A percentile compares a stretch with the other conserved stretches of the same genome.
phyloP scores from a whole-genome alignment of 305 asterid species.

The Fraxinus dipetala region DNA sequence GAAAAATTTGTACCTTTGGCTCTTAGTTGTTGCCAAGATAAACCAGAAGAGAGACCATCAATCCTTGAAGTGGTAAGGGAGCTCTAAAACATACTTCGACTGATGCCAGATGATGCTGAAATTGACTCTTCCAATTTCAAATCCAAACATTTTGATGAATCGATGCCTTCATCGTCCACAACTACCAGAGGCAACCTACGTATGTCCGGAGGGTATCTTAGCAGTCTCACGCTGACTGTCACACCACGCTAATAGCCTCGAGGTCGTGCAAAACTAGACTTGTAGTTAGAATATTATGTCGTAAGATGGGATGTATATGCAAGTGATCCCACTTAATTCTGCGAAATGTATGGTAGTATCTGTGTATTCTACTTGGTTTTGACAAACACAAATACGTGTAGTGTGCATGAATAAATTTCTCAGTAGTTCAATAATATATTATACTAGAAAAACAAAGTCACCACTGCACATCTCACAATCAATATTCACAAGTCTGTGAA shows the following conservation, averaged over 20 bases:
- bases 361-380: neutral
- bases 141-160: slow-evolving; percentile 23
- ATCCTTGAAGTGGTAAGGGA: slow-evolving; percentile 78
- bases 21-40: slow-evolving; percentile 64
- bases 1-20: slow-evolving; percentile 65
- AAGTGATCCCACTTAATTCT: neutral
- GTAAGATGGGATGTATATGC: neutral
- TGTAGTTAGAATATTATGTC: neutral
- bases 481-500: neutral
- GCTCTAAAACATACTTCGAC: slow-evolving; percentile 51
- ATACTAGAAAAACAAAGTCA: neutral
- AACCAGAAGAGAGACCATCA: slow-evolving; percentile 65
- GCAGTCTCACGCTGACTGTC: slow-evolving; percentile 47
- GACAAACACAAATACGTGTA: neutral
- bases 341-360: neutral
- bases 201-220: slow-evolving; percentile 23
- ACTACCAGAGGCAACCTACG: neutral
- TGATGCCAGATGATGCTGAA: slow-evolving; percentile 36
- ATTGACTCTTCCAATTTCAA: slow-evolving; percentile 23
- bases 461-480: neutral
- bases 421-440: neutral
- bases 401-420: neutral
- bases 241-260: slow-evolving; percentile 45
- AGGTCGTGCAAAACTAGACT: neutral
- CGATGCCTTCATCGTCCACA: neutral